Evolutionary conservation across 2,329 filamentous ascomycete genomes (phyloP).

Genomic region (Aplosporella prunicola): DNA sequence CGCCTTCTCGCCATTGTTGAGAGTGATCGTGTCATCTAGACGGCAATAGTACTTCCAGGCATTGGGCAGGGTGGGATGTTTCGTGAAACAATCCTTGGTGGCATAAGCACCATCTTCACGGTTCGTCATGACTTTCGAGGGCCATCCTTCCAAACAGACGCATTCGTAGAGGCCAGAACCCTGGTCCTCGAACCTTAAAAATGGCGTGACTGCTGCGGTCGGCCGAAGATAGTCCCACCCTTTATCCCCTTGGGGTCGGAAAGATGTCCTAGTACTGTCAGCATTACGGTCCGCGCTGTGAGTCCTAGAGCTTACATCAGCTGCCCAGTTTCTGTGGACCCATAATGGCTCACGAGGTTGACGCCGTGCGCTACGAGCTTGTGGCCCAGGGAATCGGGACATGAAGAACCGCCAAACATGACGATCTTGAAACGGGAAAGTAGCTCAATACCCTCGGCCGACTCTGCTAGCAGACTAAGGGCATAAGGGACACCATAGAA

Average conservation of each 20-base stretch:
- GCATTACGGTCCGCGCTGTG: too few species aligned
- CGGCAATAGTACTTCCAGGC: slow-evolving; percentile 41
- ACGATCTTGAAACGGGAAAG: slow-evolving; percentile 43
- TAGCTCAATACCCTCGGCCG: slow-evolving; percentile 43
- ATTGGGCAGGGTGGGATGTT: slow-evolving; percentile 33
- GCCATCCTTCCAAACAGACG: slow-evolving; percentile 23
- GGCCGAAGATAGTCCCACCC: slow-evolving; percentile 52
- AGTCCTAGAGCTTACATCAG: neutral
- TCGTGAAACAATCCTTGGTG: slow-evolving; percentile 34
- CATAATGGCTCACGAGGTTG: slow-evolving; percentile 48
- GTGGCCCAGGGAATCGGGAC: slow-evolving; percentile 51
- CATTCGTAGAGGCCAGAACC: slow-evolving; percentile 29
- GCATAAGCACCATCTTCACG: slow-evolving; percentile 15
- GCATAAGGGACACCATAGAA: slow-evolving; percentile 56
- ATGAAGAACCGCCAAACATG: slow-evolving; percentile 49
- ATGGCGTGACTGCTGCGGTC: slow-evolving; percentile 31
- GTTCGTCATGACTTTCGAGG: slow-evolving; percentile 38
- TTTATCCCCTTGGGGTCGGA: slow-evolving; percentile 43
- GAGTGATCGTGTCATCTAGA: slow-evolving; percentile 39
- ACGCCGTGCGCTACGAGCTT: slow-evolving; percentile 44
- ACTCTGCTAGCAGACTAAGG: slow-evolving; percentile 54
- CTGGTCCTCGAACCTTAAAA: slow-evolving; percentile 26
- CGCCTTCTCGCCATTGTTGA: slow-evolving; percentile 44
- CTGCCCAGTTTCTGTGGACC: slow-evolving; percentile 25
- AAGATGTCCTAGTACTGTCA: slow-evolving; percentile 50